Evolutionary conservation across 176 grass and related monocot genomes (phyloP).

Genomic region (Coix lacrymajobi): DNA sequence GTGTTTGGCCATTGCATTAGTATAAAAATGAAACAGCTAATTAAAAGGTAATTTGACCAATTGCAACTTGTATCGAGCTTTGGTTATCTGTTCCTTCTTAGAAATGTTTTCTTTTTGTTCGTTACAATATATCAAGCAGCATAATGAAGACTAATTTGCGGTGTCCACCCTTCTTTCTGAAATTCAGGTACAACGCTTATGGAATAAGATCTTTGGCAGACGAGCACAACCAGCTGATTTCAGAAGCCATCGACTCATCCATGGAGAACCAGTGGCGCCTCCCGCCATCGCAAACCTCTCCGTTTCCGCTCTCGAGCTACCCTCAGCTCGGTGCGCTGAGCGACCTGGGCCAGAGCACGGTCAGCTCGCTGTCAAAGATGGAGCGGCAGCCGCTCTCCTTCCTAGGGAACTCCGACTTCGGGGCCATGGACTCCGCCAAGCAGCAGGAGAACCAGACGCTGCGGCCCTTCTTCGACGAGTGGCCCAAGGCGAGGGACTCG

Average conservation of each 20-base stretch:
- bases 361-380: slow-evolving; percentile 33
- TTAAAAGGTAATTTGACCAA: background rate
- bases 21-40: background rate
- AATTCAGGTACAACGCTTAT: slow-evolving; percentile 41
- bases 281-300: slow-evolving; percentile 21
- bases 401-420: slow-evolving; percentile 22
- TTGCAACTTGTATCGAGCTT: background rate
- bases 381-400: slow-evolving; percentile 41
- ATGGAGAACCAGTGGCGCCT: slow-evolving; percentile 48
- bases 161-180: background rate
- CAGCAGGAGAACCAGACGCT: slow-evolving; percentile 56
- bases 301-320: slow-evolving; percentile 40
- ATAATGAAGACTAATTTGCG: background rate
- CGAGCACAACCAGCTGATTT: slow-evolving; percentile 54
- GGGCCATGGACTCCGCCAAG: background rate
- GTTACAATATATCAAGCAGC: background rate
- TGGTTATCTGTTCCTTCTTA: background rate
- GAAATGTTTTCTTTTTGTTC: background rate
- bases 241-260: slow-evolving; percentile 49
- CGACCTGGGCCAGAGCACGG: slow-evolving; percentile 25
- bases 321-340: slow-evolving; percentile 22
- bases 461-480: slow-evolving; percentile 86
- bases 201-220: slow-evolving; percentile 42
- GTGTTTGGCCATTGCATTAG: background rate
- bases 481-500: slow-evolving; percentile 56